Conservation (phyloP, 2,329 filamentous ascomycete genomes). For the Fusarium multiceps region DNA sequence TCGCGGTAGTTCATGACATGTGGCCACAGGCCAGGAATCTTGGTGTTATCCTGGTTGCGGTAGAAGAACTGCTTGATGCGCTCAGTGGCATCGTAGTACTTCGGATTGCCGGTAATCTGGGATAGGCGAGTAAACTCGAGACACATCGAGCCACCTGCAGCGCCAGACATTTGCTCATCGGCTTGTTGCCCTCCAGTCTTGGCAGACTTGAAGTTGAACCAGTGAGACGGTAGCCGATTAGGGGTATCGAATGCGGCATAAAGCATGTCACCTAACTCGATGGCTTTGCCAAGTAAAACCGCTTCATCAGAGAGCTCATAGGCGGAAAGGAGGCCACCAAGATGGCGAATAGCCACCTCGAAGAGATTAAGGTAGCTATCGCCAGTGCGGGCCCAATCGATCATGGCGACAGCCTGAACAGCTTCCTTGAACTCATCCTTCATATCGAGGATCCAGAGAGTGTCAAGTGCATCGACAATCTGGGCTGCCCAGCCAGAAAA, state of each 20-base stretch:
- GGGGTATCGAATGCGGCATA: conserved; percentile 66
- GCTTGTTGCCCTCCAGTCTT: conserved; percentile 53
- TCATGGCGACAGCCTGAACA: conserved; percentile 58
- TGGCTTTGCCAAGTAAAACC: conserved; percentile 61
- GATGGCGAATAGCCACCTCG: conserved; percentile 69
- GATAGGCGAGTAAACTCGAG: conserved; percentile 81
- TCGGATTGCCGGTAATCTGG: conserved; percentile 76
- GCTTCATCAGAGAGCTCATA: conserved; percentile 63
- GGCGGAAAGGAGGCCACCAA: conserved; percentile 64
- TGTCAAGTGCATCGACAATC: conserved; percentile 69
- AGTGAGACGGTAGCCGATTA: conserved; percentile 62
- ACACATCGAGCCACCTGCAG: conserved; percentile 71
- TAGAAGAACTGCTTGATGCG: conserved; percentile 77
- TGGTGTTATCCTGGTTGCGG: conserved; percentile 72
- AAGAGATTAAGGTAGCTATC: conserved; percentile 66
- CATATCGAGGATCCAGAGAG: conserved; percentile 69
- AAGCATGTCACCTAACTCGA: conserved; percentile 65
- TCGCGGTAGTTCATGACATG: conserved; percentile 69
- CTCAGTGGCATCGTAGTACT: conserved; percentile 81
- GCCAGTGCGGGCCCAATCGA: conserved; percentile 65
- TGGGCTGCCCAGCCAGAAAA: conserved; percentile 69
- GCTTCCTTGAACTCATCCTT: conserved; percentile 66
- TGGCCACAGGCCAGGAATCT: conserved; percentile 79
- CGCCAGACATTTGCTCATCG: conserved; percentile 54
- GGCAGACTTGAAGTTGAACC: conserved; percentile 57